Evolutionary conservation across 1,284 basidiomycete genomes (phyloP), one percentile per base, ranked within the genome.

Genomic region (Naganishia sp.): DNA sequence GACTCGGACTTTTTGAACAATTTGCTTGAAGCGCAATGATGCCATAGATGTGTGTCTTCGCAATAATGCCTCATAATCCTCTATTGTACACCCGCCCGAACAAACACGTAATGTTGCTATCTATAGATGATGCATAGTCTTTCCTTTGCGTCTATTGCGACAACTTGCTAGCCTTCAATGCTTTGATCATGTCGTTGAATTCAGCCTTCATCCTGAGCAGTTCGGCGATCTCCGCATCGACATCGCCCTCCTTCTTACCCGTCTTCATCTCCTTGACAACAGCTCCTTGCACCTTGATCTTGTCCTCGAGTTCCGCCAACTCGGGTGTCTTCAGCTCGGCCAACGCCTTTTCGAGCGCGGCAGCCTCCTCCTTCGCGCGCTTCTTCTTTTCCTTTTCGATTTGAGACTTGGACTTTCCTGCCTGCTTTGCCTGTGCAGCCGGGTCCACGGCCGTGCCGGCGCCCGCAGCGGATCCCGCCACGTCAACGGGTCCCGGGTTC

Each of bases 221-320:
- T 69, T 79, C 78, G 23, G 80, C 82, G 15, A 85, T 78, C 69
- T 85, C 86, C 45, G 73, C 75, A 39, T 76, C 79, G 7, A 80
- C 72, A 73, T 81, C 72, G 73, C 81, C 82, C 68, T 83, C 80
- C 31, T 79, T 86, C 72, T 87, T 86, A 36, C 86, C 84, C 25
- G 83, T 86, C 80, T 89, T 90, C 33, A 89, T 84, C 13, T 82
- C 78, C 46, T 90, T 84, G 23, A 94, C 88, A 23, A 84, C 73
- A 64, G 86, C 83, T 0, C 89, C 90, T 77, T 94, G 91, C 55
- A 85, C 85, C 39, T 86, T 82, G 52, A 94, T 83, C 81, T 87
- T 87, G 64, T 83, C 84, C 79, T 81, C 78, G 50, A 79, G 71
- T 28, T 74, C 75, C 50, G 75, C 75, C 71, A 81, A 77, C 67